Evolutionary conservation across 1,284 basidiomycete species (phyloP), one percentile per base, ranked within the genome.

Genomic region (Pseudozyma tsukubaensis): DNA sequence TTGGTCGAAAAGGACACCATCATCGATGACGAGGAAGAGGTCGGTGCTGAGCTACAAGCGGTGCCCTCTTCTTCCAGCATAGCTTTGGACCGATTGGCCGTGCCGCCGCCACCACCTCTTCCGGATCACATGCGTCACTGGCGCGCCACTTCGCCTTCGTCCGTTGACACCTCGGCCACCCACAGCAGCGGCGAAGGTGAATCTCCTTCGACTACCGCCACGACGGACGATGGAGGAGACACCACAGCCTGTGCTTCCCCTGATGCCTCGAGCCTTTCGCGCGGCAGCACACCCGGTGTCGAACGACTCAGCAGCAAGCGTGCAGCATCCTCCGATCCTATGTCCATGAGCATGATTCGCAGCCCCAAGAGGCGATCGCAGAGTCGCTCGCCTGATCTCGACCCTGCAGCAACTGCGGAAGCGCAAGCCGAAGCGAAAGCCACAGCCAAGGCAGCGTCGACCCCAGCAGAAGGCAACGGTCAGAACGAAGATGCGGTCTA

Each of bases 51-150:
- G 43, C 13, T 73, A 51, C 71, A 73, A 21, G 61, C 65, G 7
- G 58, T 73, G 18, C n/a, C n/a, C n/a, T 14, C 60, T 12, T 52
- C 39, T 5, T 55, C 67, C 11, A 34, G 39, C 34, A 49, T 40
- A 18, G 7, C 14, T 24, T 35, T 49, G 7, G 62, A 65, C 45
- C 59, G 61, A 36, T 55, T 63, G 14, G 42, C 47, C 9, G 55
- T 66, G 18, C 57, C 57, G 16, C 72, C 73, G 13, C 69, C 65
- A 40, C 60, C 66, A 14, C 59, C 66, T 19, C 50, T 78, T 14
- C 75, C 77, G 18, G 77, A 78, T 44, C 77, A 77, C 42, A 64
- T 78, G 63, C 71, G 77, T 11, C 73, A 72, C 40, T 78, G 75
- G 71, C 59, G 77, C 13, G 77, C 77, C 16, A 65, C 71, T 13